Evolutionary conservation across 768 basidiomycete species (phyloP), one percentile per base, ranked within the genome.

Genomic region (Zangia roseola): DNA sequence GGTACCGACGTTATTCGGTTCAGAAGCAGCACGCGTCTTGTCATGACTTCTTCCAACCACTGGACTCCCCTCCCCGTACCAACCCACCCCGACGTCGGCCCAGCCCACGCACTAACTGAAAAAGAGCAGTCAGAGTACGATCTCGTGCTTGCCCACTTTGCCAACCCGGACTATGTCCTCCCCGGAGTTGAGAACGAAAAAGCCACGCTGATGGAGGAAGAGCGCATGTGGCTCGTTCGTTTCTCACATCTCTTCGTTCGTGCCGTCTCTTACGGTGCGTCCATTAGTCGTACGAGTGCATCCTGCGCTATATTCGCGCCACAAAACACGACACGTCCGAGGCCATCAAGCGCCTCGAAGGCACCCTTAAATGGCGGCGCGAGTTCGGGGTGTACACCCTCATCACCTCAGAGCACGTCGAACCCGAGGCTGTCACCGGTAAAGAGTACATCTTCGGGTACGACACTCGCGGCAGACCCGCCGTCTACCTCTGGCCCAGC

Each of bases 401-500:
- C 24, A 64, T 91, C 60, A 81, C 78, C 1, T 66, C 85, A 4
- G 74, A 77, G 0, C 71, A 78, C 52, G 81, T 95, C 54, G 85
- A 88, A 56, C 81, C 83, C 16, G 92, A 94, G 71, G 84, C 82
- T 2, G 69, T 86, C 40, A 94, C 91, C 5, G 93, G 93, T 26
- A 94, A 95, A 69, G 77, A 83, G 63, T 71, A 93, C 41, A 53
- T 84, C 16, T 88, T 86, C 56, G 93, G 92, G 5, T 91, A 80
- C 61, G 91, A 93, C 64, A 66, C 68, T 7, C 67, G 67, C 19
- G 77, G 84, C 12, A 73, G 87, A 47, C 89, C 90, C 4, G 83
- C 73, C 0, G 68, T 84, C 33, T 91, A 92, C 67, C 76, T 91
- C 74, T 70, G 70, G 36, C 82, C 81, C 2, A 76, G 74, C 61